Base-by-base conservation (phyloP, 2,329 filamentous ascomycete genomes). In the Colletotrichum destructivum region DNA sequence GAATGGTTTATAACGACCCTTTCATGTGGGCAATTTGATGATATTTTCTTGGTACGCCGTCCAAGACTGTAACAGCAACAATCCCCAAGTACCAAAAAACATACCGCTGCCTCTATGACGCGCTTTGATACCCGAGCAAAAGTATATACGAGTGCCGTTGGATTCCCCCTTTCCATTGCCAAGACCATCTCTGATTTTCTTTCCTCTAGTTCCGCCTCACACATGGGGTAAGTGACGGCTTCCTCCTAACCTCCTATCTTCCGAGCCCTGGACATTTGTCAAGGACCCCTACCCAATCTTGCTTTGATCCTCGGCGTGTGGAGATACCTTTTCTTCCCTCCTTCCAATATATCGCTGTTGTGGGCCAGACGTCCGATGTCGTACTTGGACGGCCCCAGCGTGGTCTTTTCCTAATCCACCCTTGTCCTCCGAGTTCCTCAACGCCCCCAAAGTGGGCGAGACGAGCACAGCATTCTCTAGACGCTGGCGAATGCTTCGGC, bases 401-500 rank as follows among this genome's bases (percentile, higher is more conserved):
- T 51, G 51, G 46, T 69, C 21, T 54, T 56, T 65, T 60, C 60
- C 55, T 60, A 63, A 71, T 55, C 52, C 52, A 63, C 8, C 54
- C 60, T 15, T 63, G 66, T 69, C 62, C 63, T 71, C 61, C 62
- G 66, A 47, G 16, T 40, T 38, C 5, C 18, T 70, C 52, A 62
- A 35, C 51, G 52, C 42, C 49, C 42, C n/a, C 57, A 35, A 31
- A 68, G 44, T 44, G 57, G 52, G 18, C 54, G 59, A 52, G 69
- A 59, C 51, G 51, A 59, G 74, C 76, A 66, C 74, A 71, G 65
- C 65, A 55, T 52, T 47, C 40, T 70, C 66, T 74, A 74, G 38
- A 74, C 70, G 38, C 65, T 73, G 42, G 56, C 74, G 73, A 88
- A 89, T 62, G 88, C 88, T 55, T 86, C 83, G 4, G 84, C 75